Evolutionary conservation across 2,329 filamentous ascomycete species (phyloP).

Genomic region (Stachybotrys echinatus): DNA sequence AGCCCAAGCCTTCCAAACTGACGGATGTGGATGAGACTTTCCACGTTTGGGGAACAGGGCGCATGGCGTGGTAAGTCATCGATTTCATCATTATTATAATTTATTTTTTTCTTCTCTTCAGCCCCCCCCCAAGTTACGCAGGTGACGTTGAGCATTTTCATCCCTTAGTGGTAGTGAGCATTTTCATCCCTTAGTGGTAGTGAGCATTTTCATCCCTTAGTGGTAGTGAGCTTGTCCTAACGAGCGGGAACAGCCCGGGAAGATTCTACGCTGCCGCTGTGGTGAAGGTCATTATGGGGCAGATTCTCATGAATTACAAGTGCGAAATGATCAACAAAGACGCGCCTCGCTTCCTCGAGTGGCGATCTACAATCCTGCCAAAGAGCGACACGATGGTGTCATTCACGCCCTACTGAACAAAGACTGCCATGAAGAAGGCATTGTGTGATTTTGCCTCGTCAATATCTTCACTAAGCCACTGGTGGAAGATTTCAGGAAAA

Average conservation of each 20-base stretch:
- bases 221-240: not conserved
- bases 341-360: not conserved
- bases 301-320: conserved; percentile 2
- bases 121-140: too few relatives aligned
- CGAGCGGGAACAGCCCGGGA: not conserved
- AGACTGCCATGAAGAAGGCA: too few relatives aligned
- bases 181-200: not conserved
- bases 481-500: too few relatives aligned
- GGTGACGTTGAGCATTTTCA: too few relatives aligned
- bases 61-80: conserved; percentile 2
- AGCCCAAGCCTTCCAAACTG: conserved; percentile 1
- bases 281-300: conserved; percentile 2
- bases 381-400: not conserved
- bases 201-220: too few relatives aligned
- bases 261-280: conserved; percentile 1
- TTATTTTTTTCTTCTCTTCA: too few relatives aligned
- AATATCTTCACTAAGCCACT: too few relatives aligned
- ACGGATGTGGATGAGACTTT: not conserved
- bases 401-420: not conserved
- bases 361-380: not conserved
- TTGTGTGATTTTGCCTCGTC: too few relatives aligned
- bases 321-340: not conserved
- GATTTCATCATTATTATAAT: too few relatives aligned
- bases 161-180: too few relatives aligned
- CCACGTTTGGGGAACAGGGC: conserved; percentile 2